Conservation (phyloP, 495 filamentous ascomycete genomes). For the Tuber umbilicatum region DNA sequence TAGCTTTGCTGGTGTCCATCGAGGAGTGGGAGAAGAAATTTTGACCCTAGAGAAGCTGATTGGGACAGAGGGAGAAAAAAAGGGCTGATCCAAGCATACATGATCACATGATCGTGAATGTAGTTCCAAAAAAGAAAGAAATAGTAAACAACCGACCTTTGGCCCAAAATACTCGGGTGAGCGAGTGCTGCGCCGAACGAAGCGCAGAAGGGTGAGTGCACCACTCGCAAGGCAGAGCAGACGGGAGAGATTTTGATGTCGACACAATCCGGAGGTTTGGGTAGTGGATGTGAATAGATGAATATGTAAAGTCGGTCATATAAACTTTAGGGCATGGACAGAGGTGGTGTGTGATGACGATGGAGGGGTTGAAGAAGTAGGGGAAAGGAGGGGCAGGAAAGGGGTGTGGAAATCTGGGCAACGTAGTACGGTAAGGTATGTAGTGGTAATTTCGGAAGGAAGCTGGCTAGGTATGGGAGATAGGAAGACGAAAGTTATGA, state of each 20-base stretch:
- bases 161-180: slow-evolving; percentile 34
- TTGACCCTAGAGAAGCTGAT: slow-evolving; percentile 23
- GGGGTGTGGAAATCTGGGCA: background rate
- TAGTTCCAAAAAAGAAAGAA: slow-evolving; percentile 18
- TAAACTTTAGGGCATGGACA: slow-evolving; percentile 31
- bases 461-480: background rate
- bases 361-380: slow-evolving; percentile 5
- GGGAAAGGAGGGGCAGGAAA: slow-evolving; percentile 21
- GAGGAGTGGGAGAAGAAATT: background rate
- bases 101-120: slow-evolving; percentile 27
- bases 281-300: slow-evolving; percentile 21
- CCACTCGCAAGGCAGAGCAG: slow-evolving; percentile 33
- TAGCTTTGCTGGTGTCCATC: background rate
- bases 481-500: background rate
- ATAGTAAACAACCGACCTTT: slow-evolving; percentile 32
- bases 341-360: slow-evolving; percentile 11
- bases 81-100: slow-evolving; percentile 19
- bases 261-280: slow-evolving; percentile 23
- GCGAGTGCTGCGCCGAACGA: slow-evolving; percentile 39
- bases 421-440: slow-evolving; percentile 1
- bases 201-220: slow-evolving; percentile 37
- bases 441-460: background rate
- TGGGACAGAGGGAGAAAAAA: slow-evolving; percentile 23
- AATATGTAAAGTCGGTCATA: slow-evolving; percentile 29
- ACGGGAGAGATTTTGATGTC: slow-evolving; percentile 12